A percentile compares a stretch with the other conserved stretches of the same genome.
Conservation (phyloP, 106 monocot genomes). For the Hemerocallis citrina region DNA sequence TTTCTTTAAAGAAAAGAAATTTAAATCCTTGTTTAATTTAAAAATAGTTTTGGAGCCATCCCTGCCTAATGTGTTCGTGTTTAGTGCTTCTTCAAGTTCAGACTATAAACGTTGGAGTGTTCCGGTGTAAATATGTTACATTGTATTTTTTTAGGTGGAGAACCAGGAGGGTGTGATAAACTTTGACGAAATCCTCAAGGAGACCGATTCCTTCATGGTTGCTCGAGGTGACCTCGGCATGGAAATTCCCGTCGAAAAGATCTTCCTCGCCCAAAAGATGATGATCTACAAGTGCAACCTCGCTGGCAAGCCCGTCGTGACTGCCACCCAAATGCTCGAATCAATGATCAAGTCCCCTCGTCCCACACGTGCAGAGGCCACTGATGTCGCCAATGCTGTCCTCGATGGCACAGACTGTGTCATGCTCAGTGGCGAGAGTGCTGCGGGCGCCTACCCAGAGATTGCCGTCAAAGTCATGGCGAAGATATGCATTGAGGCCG, state of each 20-base stretch:
- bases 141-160: slow-evolving; percentile 61
- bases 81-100: no score
- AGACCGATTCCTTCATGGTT: slow-evolving; percentile 76
- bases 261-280: slow-evolving; percentile 84
- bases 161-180: slow-evolving; percentile 73
- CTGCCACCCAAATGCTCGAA: slow-evolving; percentile 78
- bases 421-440: slow-evolving; percentile 85
- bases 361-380: slow-evolving; percentile 70
- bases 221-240: slow-evolving; percentile 72
- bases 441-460: slow-evolving; percentile 73
- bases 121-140: no score
- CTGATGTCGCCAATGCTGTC: slow-evolving; percentile 74
- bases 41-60: no score
- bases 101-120: no score
- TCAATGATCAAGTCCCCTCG: slow-evolving; percentile 81
- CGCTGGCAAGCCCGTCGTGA: slow-evolving; percentile 61
- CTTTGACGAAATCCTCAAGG: slow-evolving; percentile 71
- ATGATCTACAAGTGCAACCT: slow-evolving; percentile 82
- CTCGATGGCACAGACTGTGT: slow-evolving; percentile 76
- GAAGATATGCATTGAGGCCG: slow-evolving; percentile 62
- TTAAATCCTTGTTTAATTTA: no score
- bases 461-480: slow-evolving; percentile 64
- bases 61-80: no score
- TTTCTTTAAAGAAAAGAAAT: no score
- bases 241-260: slow-evolving; percentile 82